Evolutionary conservation across 805 yeast genomes (phyloP).

Genomic region (Monosporozyma unispora): DNA sequence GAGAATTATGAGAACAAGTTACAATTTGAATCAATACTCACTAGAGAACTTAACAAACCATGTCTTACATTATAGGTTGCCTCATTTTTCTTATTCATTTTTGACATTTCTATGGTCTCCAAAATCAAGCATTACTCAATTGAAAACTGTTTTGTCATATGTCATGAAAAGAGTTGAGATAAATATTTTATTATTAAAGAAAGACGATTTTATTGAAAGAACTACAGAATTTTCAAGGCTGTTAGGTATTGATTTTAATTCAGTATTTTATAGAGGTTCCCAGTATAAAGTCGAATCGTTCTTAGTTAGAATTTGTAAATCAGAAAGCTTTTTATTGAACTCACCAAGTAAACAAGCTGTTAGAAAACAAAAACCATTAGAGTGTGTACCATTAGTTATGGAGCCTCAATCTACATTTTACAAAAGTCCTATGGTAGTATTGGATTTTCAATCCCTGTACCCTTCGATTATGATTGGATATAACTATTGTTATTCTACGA

Average conservation of each 20-base stretch:
- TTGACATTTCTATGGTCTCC: conserved; percentile 41
- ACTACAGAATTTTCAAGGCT: conserved; percentile 78
- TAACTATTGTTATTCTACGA: conserved; percentile 75
- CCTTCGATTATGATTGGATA: conserved; percentile 90
- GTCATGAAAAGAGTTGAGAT: conserved; percentile 36
- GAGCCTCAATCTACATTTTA: conserved; percentile 83
- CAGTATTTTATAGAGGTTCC: conserved; percentile 84
- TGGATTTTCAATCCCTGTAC: conserved; percentile 89
- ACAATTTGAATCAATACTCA: conserved; percentile 57
- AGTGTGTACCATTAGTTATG: conserved; percentile 83
- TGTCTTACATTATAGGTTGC: conserved; percentile 56
- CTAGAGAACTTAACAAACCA: conserved; percentile 70
- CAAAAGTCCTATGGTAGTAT: conserved; percentile 79
- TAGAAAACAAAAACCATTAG: conserved; percentile 74
- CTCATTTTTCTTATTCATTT: conserved; percentile 44
- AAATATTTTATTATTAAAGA: conserved; percentile 39
- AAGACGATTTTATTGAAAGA: conserved; percentile 57
- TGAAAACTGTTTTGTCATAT: conserved; percentile 40
- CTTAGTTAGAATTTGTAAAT: conserved; percentile 61
- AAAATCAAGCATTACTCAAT: conserved; percentile 17
- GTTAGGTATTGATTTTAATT: conserved; percentile 82
- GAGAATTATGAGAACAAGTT: conserved; percentile 60
- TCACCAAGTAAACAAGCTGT: conserved; percentile 81
- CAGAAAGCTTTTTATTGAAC: conserved; percentile 60
- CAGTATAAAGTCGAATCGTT: conserved; percentile 91